Evolutionary conservation across 169 alveolate species (phyloP).

Genomic region (Plasmodium billcollinsi): DNA sequence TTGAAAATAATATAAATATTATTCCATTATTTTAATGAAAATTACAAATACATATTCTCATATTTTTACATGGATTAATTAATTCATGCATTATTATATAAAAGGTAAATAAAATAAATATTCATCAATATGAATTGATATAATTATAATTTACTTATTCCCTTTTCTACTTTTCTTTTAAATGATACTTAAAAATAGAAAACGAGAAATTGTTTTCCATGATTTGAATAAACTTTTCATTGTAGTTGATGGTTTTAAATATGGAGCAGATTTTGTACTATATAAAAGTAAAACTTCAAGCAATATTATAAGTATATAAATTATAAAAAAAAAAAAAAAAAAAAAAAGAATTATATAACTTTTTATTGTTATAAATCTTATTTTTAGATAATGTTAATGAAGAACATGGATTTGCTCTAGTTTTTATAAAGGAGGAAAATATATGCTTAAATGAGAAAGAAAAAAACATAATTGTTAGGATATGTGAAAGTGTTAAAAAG

Average conservation of each 20-base stretch:
- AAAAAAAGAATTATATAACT: neutral
- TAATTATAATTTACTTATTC: too few relatives aligned
- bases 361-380: neutral
- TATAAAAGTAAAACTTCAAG: conserved; percentile 28
- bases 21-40: too few relatives aligned
- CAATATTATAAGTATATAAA: too few relatives aligned
- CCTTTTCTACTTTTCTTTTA: neutral
- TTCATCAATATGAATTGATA: neutral
- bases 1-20: too few relatives aligned
- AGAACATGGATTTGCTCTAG: conserved; percentile 72
- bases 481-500: conserved; percentile 76
- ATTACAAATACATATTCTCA: too few relatives aligned
- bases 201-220: conserved; percentile 45
- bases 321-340: too few relatives aligned
- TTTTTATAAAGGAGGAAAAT: conserved; percentile 63
- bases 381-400: conserved; percentile 23
- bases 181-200: conserved; percentile 37
- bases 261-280: conserved; percentile 75
- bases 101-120: too few relatives aligned
- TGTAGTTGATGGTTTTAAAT: conserved; percentile 61
- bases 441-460: conserved; percentile 49
- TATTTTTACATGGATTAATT: too few relatives aligned
- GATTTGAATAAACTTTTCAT: conserved; percentile 48
- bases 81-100: too few relatives aligned
- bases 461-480: conserved; percentile 45